Conservation (phyloP, 306 rosid genomes). For the Cajanus cajan region DNA sequence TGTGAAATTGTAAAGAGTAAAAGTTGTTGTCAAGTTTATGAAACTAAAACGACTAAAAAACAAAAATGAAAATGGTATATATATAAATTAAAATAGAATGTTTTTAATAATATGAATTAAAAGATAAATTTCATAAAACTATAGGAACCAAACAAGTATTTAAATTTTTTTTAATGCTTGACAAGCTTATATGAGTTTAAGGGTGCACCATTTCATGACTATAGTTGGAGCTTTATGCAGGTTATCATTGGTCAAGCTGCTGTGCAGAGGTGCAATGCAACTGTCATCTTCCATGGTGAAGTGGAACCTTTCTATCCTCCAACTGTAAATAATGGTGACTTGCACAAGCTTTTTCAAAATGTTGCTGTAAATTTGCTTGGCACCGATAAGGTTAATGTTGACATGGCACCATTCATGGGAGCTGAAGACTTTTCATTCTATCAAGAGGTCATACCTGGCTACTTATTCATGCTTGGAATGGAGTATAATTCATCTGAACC, state of each 20-base stretch:
- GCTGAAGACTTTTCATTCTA: constrained; percentile 79
- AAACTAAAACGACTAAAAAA: no score
- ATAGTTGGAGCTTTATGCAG: constrained; percentile 47
- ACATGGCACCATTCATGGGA: constrained; percentile 46
- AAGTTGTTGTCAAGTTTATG: no score
- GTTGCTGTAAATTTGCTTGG: constrained; percentile 65
- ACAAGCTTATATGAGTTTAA: no score
- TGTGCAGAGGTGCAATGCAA: constrained; percentile 32
- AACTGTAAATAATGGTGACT: constrained; percentile 45
- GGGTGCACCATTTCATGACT: not conserved
- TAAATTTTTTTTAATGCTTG: not conserved
- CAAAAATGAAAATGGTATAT: no score
- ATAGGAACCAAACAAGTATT: no score
- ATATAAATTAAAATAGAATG: no score
- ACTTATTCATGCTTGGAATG: constrained; percentile 55
- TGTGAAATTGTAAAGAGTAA: no score
- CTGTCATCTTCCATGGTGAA: constrained; percentile 48
- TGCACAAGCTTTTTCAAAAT: constrained; percentile 51
- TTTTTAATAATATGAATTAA: no score
- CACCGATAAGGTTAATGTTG: constrained; percentile 35
- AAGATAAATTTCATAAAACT: no score
- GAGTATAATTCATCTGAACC: constrained; percentile 29
- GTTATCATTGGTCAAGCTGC: constrained; percentile 68
- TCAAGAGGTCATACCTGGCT: constrained; percentile 78
- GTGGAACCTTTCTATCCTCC: constrained; percentile 51